phyloP scores from a whole-genome alignment of 2,329 filamentous ascomycete species.

The Daldinia sp. region DNA sequence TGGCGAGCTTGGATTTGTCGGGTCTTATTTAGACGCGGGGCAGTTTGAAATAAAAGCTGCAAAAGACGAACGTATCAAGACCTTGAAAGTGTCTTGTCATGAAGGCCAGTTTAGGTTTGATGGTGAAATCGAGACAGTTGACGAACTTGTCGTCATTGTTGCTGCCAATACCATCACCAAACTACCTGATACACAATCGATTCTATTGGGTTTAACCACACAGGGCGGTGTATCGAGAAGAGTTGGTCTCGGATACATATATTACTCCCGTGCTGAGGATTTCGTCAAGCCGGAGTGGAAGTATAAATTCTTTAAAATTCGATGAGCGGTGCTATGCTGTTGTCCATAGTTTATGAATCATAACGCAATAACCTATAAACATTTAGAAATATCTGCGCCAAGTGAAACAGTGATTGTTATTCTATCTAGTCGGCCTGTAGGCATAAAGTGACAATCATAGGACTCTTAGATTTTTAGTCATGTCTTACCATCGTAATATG shows the following conservation, averaged over 20 bases:
- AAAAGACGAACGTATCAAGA: background rate
- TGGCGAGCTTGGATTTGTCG: background rate
- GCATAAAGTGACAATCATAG: background rate
- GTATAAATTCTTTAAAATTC: background rate
- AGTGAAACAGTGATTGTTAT: background rate
- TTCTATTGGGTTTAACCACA: background rate
- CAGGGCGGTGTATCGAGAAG: background rate
- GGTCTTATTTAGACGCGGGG: background rate
- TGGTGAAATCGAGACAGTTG: background rate
- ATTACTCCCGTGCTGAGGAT: background rate
- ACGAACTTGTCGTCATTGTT: background rate
- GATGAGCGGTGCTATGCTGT: background rate
- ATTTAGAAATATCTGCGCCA: background rate
- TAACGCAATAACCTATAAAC: too few relatives aligned
- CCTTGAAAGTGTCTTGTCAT: background rate
- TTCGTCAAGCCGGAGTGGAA: background rate
- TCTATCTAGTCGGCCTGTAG: background rate
- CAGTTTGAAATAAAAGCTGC: background rate
- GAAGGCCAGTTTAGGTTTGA: constrained; percentile 1
- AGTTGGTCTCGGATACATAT: constrained; percentile 1
- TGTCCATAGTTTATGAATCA: too few relatives aligned
- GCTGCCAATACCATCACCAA: background rate
- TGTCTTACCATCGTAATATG: background rate
- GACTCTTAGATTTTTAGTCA: background rate
- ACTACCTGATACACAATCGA: background rate